phyloP scores from a whole-genome alignment of 805 yeast species.

The Barnettozyma pratensis region DNA sequence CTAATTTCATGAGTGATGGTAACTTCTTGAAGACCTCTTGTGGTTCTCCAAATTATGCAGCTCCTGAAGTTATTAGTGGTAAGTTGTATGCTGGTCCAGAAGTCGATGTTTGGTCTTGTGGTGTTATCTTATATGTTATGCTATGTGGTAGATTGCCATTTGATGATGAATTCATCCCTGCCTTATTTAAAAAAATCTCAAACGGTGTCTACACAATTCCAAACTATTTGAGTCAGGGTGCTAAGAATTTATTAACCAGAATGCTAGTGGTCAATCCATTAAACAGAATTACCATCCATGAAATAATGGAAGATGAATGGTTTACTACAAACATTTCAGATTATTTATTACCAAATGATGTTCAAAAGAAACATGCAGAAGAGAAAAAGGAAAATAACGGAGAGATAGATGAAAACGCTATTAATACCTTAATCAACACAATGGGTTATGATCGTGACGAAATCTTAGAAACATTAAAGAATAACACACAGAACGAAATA shows the following conservation, averaged over 20 bases:
- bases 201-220: constrained; percentile 93
- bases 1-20: constrained; percentile 97
- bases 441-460: constrained; percentile 90
- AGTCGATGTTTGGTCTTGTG: constrained; percentile 97
- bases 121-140: constrained; percentile 93
- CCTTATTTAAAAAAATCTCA: constrained; percentile 84
- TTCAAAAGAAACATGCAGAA: constrained; percentile 25
- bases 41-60: constrained; percentile 96
- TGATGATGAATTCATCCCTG: constrained; percentile 95
- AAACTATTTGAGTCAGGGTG: constrained; percentile 78
- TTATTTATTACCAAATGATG: constrained; percentile 56
- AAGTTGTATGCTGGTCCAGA: constrained; percentile 96
- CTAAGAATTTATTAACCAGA: constrained; percentile 72
- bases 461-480: constrained; percentile 64
- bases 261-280: constrained; percentile 95
- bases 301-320: constrained; percentile 93
- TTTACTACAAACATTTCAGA: constrained; percentile 77
- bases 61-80: constrained; percentile 95
- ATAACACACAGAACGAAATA: constrained; percentile 63
- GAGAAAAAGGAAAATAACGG: constrained; percentile 24
- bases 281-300: constrained; percentile 88
- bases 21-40: constrained; percentile 91
- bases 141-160: constrained; percentile 92
- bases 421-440: constrained; percentile 66
- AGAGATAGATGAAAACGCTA: constrained; percentile 65